phyloP scores from a whole-genome alignment of 306 rosid species.

The Lathyrus aphaca region DNA sequence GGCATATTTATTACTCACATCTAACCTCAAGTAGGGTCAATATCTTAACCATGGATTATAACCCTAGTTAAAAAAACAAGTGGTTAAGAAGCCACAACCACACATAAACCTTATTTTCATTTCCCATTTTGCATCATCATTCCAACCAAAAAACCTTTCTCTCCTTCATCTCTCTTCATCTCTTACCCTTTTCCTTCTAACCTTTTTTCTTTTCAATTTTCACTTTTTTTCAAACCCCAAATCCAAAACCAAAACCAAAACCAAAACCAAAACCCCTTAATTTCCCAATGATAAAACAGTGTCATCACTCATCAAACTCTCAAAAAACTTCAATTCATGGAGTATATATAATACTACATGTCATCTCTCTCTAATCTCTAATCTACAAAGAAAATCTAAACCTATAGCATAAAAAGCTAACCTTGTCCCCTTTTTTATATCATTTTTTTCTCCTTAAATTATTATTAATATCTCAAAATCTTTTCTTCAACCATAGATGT shows the following conservation, averaged over 20 bases:
- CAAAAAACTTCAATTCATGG: constrained; percentile 44
- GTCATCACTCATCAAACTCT: not conserved
- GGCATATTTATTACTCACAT: constrained; percentile 68
- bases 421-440: not conserved
- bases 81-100: constrained; percentile 87
- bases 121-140: constrained; percentile 48
- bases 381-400: constrained; percentile 46
- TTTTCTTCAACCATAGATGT: constrained; percentile 58
- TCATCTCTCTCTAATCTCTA: constrained; percentile 28
- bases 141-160: constrained; percentile 1
- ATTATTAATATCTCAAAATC: not conserved
- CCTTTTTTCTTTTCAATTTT: not conserved
- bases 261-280: not conserved
- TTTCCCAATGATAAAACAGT: constrained; percentile 36
- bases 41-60: constrained; percentile 83
- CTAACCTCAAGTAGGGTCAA: constrained; percentile 74
- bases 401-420: constrained; percentile 50
- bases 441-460: constrained; percentile 1
- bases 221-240: not conserved
- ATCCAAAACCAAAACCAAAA: not conserved
- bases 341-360: not conserved
- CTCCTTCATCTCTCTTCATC: not conserved
- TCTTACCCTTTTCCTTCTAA: not conserved
- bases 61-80: constrained; percentile 79
- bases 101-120: constrained; percentile 76